Conservation (phyloP, 306 rosid species). For the Carpinus viminea region DNA sequence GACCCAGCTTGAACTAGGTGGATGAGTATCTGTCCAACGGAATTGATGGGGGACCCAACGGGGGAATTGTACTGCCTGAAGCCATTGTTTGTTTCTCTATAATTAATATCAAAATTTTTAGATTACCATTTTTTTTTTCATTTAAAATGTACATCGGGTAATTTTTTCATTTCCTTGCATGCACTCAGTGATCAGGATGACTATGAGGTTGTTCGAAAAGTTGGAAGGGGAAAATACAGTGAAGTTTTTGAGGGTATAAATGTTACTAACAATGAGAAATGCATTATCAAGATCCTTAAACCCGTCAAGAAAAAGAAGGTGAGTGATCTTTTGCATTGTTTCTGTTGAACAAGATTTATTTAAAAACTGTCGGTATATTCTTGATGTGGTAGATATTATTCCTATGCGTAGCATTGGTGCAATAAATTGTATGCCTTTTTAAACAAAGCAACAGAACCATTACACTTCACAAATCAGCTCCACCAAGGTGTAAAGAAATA, state of each 20-base stretch:
- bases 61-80: not conserved
- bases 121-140: not conserved
- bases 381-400: not conserved
- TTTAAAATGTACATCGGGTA: not conserved
- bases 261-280: conserved; percentile 77
- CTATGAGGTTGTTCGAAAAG: conserved; percentile 93
- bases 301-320: conserved; percentile 99
- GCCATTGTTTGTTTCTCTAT: not conserved
- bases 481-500: not conserved
- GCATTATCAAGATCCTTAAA: conserved; percentile 94
- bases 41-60: not conserved
- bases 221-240: conserved; percentile 98
- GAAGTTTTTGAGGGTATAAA: conserved; percentile 96
- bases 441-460: not conserved
- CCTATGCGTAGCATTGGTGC: not conserved
- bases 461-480: not conserved
- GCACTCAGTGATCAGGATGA: conserved; percentile 82
- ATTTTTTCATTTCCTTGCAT: not conserved
- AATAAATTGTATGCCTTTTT: not conserved
- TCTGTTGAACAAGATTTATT: not conserved
- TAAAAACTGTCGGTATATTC: not conserved
- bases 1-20: not conserved
- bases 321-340: conserved; percentile 3
- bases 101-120: not conserved
- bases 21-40: not conserved